A percentile compares a stretch with the other conserved stretches of the same genome.
Conservation (phyloP, 1,284 basidiomycete species). For the Austroboletus novae-zelandiae region DNA sequence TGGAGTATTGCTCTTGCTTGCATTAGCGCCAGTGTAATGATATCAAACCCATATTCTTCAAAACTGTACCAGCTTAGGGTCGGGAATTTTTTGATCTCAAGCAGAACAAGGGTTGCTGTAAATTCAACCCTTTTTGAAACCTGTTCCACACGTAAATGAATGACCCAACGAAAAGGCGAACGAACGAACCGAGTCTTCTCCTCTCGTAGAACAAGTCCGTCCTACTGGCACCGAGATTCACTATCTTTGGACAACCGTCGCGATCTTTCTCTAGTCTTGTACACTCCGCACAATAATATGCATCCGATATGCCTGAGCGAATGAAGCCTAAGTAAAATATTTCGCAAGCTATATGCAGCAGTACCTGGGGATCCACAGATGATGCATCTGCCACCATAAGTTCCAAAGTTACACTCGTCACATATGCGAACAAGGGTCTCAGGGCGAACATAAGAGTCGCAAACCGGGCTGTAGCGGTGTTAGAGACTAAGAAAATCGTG, state of each 20-base stretch:
- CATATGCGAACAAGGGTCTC: conserved; percentile 98
- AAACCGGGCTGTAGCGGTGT: conserved; percentile 75
- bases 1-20: neutral
- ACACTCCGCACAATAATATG: conserved; percentile 97
- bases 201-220: conserved; percentile 90
- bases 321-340: neutral
- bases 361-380: conserved; percentile 92
- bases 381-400: conserved; percentile 95
- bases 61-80: neutral
- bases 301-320: conserved; percentile 85
- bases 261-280: conserved; percentile 95
- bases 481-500: neutral
- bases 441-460: conserved; percentile 98
- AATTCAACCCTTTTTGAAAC: conserved; percentile 74
- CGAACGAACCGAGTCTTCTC: conserved; percentile 51
- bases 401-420: conserved; percentile 99
- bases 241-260: conserved; percentile 98
- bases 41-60: conserved; percentile 2
- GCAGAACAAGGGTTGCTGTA: neutral
- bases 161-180: neutral
- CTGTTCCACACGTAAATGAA: conserved; percentile 35
- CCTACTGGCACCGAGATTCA: conserved; percentile 89
- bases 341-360: conserved; percentile 20
- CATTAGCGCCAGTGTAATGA: conserved; percentile 8
- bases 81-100: neutral